phyloP scores from a whole-genome alignment of 1,139 yeast species.

The Hyphopichia fennica region DNA sequence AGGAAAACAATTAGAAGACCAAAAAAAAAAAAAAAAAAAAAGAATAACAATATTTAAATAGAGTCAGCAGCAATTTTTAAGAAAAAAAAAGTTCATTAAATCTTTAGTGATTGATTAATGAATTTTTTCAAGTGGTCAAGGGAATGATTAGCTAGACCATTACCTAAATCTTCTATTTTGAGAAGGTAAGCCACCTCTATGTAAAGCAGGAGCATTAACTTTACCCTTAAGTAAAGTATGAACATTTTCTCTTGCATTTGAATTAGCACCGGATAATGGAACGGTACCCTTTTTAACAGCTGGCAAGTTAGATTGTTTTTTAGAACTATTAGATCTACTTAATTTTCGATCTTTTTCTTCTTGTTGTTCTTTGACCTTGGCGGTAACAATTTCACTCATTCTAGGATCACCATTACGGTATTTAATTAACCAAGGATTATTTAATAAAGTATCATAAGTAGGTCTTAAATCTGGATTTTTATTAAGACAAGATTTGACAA shows the following conservation, averaged over 20 bases:
- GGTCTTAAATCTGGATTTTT: slow-evolving; percentile 84
- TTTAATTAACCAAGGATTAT: slow-evolving; percentile 79
- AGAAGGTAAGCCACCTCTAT: slow-evolving; percentile 35
- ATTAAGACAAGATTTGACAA: slow-evolving; percentile 76
- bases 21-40: background rate
- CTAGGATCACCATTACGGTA: slow-evolving; percentile 44
- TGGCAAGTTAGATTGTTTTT: slow-evolving; percentile 7
- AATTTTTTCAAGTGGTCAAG: background rate
- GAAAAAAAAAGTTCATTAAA: background rate
- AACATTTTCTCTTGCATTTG: slow-evolving; percentile 31
- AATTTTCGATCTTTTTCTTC: slow-evolving; percentile 17
- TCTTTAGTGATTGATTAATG: background rate
- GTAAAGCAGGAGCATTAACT: slow-evolving; percentile 45
- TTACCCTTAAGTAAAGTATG: slow-evolving; percentile 36
- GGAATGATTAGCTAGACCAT: no score
- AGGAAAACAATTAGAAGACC: background rate
- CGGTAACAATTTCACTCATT: slow-evolving; percentile 40
- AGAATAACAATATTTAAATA: background rate
- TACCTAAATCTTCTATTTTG: slow-evolving; percentile 5
- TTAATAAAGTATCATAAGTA: slow-evolving; percentile 68
- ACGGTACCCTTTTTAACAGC: background rate
- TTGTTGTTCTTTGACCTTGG: slow-evolving; percentile 31
- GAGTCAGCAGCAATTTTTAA: no score
- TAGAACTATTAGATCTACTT: slow-evolving; percentile 14
- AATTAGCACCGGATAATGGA: slow-evolving; percentile 7